Evolutionary conservation across 2,329 filamentous ascomycete genomes (phyloP).

Genomic region (Cladorrhinum sp.): DNA sequence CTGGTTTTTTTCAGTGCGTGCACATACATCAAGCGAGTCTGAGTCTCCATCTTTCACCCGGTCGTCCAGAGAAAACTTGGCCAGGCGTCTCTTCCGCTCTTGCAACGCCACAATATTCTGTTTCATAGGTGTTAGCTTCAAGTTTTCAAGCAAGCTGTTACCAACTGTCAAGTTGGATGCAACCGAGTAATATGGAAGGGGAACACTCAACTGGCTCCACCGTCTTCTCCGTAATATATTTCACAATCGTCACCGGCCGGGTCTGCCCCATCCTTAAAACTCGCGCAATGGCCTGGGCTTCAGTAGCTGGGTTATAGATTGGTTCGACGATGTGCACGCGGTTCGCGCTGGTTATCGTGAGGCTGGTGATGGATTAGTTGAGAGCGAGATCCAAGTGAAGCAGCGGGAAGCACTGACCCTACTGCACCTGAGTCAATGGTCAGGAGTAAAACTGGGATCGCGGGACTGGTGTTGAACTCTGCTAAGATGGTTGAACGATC

Average conservation of each 20-base stretch:
- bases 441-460: conserved; percentile 45
- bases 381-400: too few relatives aligned
- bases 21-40: background rate
- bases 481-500: background rate
- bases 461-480: background rate
- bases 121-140: background rate
- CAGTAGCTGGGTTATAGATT: conserved; percentile 5
- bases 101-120: background rate
- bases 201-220: conserved; percentile 4
- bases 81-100: background rate
- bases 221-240: conserved; percentile 1
- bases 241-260: background rate
- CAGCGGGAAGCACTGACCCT: conserved; percentile 38
- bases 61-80: background rate
- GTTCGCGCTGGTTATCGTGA: conserved; percentile 4
- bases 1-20: too few relatives aligned
- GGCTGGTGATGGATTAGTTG: background rate
- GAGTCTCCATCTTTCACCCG: background rate
- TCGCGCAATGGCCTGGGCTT: conserved; percentile 10
- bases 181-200: background rate
- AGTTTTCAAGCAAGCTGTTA: background rate
- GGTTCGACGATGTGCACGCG: conserved; percentile 13
- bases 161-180: background rate
- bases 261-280: conserved; percentile 10
- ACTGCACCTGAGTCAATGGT: conserved; percentile 50